Conservation (phyloP, 352 stramenopile genomes). For the Lagenidium sp. region DNA sequence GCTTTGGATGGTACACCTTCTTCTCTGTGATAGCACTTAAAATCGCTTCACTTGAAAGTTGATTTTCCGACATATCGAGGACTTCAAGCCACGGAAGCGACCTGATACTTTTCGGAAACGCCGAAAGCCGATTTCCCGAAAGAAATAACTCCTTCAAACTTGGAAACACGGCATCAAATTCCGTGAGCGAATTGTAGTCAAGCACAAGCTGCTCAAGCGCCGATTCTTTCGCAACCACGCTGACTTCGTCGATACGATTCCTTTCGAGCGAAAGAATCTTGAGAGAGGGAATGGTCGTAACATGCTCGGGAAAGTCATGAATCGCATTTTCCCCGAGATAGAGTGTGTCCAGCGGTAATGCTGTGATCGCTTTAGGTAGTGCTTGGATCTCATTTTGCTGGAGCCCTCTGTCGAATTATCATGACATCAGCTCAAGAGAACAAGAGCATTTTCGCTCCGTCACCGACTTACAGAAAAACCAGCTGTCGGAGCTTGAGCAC, state of each 20-base stretch:
- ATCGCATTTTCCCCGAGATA: conserved; percentile 7
- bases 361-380: background rate
- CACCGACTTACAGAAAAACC: conserved; percentile 8
- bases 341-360: background rate
- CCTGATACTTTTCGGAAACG: conserved; percentile 4
- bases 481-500: conserved; percentile 3
- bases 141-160: conserved; percentile 7
- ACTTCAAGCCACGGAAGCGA: conserved; percentile 3
- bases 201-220: conserved; percentile 6
- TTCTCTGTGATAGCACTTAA: background rate
- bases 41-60: conserved; percentile 4
- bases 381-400: background rate
- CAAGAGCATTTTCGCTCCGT: no score
- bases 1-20: background rate
- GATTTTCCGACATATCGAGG: conserved; percentile 8
- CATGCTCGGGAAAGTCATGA: conserved; percentile 1
- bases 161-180: conserved; percentile 11
- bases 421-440: no score
- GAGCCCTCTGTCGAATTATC: background rate
- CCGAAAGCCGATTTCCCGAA: conserved; percentile 4
- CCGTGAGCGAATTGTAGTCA: conserved; percentile 9
- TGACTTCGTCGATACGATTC: conserved; percentile 8
- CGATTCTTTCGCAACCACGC: background rate
- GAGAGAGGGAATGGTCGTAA: conserved; percentile 5
- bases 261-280: background rate